A percentile compares a stretch with the other conserved stretches of the same genome.
Evolutionary conservation across 768 basidiomycete species (phyloP).

Genomic region (Mycena albidolilacea): DNA sequence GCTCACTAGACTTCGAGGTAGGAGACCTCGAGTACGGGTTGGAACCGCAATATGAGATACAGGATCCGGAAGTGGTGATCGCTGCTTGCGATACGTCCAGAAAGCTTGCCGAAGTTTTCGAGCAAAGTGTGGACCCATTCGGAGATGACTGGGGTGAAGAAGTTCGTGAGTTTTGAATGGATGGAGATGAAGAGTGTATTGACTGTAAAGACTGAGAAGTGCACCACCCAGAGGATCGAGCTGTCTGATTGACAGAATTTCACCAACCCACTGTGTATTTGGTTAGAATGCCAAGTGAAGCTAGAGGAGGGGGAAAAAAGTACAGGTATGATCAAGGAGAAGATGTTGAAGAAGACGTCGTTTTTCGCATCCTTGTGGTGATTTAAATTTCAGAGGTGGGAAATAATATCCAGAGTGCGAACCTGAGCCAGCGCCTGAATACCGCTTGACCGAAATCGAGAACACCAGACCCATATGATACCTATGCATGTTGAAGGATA

Average conservation of each 20-base stretch:
- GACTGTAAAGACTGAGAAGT: slow-evolving; percentile 37
- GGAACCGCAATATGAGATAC: slow-evolving; percentile 35
- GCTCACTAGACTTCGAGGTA: slow-evolving; percentile 41
- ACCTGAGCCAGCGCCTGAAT: slow-evolving; percentile 41
- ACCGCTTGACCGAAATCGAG: slow-evolving; percentile 28
- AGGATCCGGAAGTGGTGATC: slow-evolving; percentile 37
- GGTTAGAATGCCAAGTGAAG: neutral
- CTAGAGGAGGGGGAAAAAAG: neutral
- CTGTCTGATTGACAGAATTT: slow-evolving; percentile 34
- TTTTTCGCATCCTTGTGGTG: slow-evolving; percentile 36
- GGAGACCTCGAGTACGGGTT: slow-evolving; percentile 35
- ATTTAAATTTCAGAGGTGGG: neutral
- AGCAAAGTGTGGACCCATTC: slow-evolving; percentile 39
- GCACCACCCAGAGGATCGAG: slow-evolving; percentile 41
- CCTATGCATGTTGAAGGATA: neutral
- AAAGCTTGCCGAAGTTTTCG: slow-evolving; percentile 39
- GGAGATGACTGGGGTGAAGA: slow-evolving; percentile 22
- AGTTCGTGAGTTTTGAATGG: neutral
- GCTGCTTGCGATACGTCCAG: slow-evolving; percentile 36
- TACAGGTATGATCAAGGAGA: slow-evolving; percentile 37
- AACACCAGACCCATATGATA: slow-evolving; percentile 39
- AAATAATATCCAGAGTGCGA: neutral
- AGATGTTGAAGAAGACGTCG: slow-evolving; percentile 42
- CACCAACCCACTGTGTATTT: slow-evolving; percentile 38
- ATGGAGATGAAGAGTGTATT: neutral